Conservation (phyloP, 352 stramenopile genomes). For the Pythium brassicae region DNA sequence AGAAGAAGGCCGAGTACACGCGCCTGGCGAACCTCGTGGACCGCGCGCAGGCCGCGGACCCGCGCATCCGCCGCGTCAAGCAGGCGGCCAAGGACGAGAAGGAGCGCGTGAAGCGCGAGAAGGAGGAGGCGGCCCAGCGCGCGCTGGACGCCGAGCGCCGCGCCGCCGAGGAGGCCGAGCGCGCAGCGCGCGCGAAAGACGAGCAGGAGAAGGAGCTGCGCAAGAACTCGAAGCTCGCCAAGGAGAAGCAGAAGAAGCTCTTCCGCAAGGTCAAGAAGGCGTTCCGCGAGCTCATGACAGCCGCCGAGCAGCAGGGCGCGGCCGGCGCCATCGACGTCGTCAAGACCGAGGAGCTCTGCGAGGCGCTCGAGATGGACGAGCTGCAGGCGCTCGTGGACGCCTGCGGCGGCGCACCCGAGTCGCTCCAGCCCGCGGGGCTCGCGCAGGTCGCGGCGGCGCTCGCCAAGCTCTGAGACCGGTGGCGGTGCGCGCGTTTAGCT, state of each 20-base stretch:
- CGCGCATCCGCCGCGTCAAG: conserved; percentile 77
- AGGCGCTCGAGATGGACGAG: conserved; percentile 63
- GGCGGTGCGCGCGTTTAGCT: too few species aligned
- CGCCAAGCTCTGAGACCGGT: conserved; percentile 33
- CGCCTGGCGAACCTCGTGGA: conserved; percentile 78
- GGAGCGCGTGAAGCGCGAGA: conserved; percentile 60
- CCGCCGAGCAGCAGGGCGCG: conserved; percentile 49
- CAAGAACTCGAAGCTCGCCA: conserved; percentile 68
- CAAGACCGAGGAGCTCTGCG: conserved; percentile 76
- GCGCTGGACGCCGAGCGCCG: conserved; percentile 66
- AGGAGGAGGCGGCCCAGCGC: conserved; percentile 66
- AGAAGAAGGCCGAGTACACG: conserved; percentile 87
- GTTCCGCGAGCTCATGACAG: conserved; percentile 75
- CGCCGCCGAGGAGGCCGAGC: conserved; percentile 56
- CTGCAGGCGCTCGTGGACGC: conserved; percentile 63
- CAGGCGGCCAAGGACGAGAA: conserved; percentile 86
- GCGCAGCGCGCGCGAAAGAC: conserved; percentile 39
- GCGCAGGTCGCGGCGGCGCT: conserved; percentile 42
- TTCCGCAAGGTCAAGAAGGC: conserved; percentile 83
- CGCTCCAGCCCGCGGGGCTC: conserved; percentile 51
- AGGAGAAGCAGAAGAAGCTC: conserved; percentile 85
- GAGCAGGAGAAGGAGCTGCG: conserved; percentile 64
- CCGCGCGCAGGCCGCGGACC: conserved; percentile 66
- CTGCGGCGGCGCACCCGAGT: conserved; percentile 43
- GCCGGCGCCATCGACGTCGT: conserved; percentile 59